Conservation (phyloP, 345 rosid genomes). For the Hypericum androsaemum region DNA sequence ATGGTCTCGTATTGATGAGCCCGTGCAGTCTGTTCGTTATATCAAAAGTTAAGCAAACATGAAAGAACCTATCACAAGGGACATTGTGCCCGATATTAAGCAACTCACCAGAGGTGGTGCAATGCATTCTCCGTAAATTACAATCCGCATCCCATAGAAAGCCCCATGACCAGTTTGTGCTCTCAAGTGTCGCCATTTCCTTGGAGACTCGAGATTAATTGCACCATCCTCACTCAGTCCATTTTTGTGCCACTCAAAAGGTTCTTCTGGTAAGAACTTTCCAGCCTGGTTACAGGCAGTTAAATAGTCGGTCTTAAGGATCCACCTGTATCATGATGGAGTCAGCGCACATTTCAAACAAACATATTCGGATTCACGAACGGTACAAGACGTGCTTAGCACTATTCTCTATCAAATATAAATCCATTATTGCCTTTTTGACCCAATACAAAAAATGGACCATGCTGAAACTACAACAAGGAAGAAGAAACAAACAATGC, state of each 20-base stretch:
- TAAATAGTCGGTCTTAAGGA: conserved; percentile 68
- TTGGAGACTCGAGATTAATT: conserved; percentile 71
- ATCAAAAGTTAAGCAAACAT: conserved; percentile 1
- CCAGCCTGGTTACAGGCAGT: conserved; percentile 67
- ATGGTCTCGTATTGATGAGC: too few species aligned
- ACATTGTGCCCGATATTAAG: background rate
- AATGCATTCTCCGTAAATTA: conserved; percentile 82
- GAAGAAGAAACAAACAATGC: too few species aligned
- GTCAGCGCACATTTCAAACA: background rate
- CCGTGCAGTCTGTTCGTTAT: too few species aligned
- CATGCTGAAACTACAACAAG: too few species aligned
- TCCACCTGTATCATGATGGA: conserved; percentile 61
- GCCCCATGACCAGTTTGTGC: conserved; percentile 95
- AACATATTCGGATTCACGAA: too few species aligned
- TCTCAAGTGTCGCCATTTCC: conserved; percentile 74
- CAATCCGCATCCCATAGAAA: conserved; percentile 57
- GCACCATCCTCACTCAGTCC: conserved; percentile 77
- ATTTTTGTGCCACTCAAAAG: conserved; percentile 71
- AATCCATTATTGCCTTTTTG: too few species aligned
- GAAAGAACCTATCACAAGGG: conserved; percentile 4
- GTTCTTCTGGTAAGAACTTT: conserved; percentile 64
- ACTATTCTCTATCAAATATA: too few species aligned
- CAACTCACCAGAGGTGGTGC: conserved; percentile 76
- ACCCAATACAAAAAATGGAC: too few species aligned
- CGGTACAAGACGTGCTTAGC: too few species aligned